Conservation (phyloP, 2,329 filamentous ascomycete species). For the Trichoderma aggressivum region DNA sequence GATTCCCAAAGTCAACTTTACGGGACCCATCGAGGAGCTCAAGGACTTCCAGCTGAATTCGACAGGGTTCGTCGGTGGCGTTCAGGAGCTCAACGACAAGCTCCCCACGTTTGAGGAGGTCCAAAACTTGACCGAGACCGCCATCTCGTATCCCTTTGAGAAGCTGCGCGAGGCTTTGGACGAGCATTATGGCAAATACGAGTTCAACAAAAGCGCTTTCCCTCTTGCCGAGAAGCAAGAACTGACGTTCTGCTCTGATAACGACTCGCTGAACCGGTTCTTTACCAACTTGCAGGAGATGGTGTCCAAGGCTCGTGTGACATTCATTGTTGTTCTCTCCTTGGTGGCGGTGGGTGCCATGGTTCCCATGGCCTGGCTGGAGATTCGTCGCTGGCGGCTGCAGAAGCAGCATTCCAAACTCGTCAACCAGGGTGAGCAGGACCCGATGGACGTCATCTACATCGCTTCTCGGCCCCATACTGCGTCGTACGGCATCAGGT, state of each 20-base stretch:
- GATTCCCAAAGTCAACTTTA: constrained; percentile 60
- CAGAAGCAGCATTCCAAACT: constrained; percentile 68
- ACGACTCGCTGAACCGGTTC: constrained; percentile 77
- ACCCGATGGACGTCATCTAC: constrained; percentile 85
- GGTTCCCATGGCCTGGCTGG: constrained; percentile 74
- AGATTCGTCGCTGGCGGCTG: constrained; percentile 71
- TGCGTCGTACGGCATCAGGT: constrained; percentile 65
- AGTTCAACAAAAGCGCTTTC: constrained; percentile 74
- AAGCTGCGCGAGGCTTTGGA: constrained; percentile 72
- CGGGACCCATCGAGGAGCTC: constrained; percentile 60
- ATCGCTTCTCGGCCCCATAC: constrained; percentile 79
- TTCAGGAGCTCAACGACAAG: constrained; percentile 70
- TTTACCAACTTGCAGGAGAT: constrained; percentile 69
- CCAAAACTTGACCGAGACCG: constrained; percentile 72
- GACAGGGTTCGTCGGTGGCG: constrained; percentile 61
- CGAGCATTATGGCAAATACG: constrained; percentile 66
- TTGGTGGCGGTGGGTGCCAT: constrained; percentile 70
- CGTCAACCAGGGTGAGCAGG: constrained; percentile 63
- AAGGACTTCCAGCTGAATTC: constrained; percentile 66
- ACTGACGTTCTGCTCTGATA: constrained; percentile 84
- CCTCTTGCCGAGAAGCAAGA: constrained; percentile 79
- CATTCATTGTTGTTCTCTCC: constrained; percentile 72
- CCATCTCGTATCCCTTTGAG: constrained; percentile 77
- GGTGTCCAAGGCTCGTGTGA: constrained; percentile 64
- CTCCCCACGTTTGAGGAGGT: constrained; percentile 83